Evolutionary conservation across 805 yeast genomes (phyloP), one percentile per base, ranked within the genome.

Genomic region (Brettanomyces anomalus): DNA sequence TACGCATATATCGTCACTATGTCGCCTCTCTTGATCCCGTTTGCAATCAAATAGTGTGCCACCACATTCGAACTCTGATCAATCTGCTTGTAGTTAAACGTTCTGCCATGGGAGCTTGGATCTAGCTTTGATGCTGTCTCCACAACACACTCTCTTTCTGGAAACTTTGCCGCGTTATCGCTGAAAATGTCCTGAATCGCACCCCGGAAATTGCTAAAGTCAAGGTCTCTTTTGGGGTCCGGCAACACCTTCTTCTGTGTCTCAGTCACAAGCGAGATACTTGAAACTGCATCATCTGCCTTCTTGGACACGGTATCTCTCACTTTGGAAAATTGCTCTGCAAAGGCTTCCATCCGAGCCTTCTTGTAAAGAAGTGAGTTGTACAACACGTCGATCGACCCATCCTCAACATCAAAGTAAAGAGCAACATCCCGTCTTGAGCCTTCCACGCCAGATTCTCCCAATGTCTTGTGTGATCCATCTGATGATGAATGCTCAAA

Each of bases 1-100:
- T 90, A 86, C 20, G 98, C 96, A 60, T 93, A 93, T 52, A 94
- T 89, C 95, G 89, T 89, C 15, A 93, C 97, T 15, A 93, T 87
- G 61, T 93, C 97, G 44, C 97, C 98, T 56, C 84, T 72, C 49
- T 76, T 70, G 54, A 93, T 82, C 13, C 97, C 97, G 5, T 81
- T 77, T 20, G 74, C 66, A 45, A 85, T 80, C 54, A 93, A 72
- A 56, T 86, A 84, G 64, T 93, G 90, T 31, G 96, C 97, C 15
- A 93, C 89, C 24, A 88, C 74, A 56, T 94, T 93, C 13, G 97
- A 87, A 2, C 97, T 90, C 61, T 86, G 84, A 61, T 93, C 80
- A 55, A 93, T 90, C 60, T 90, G 96, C 54, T 69, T 70, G 62
- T 93, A 93, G 31, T 84, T 78, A 70, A 90, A 93, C 15, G 76